Evolutionary conservation across 2,329 filamentous ascomycete genomes (phyloP), one percentile per base, ranked within the genome.

Genomic region (Diaporthe citri): DNA sequence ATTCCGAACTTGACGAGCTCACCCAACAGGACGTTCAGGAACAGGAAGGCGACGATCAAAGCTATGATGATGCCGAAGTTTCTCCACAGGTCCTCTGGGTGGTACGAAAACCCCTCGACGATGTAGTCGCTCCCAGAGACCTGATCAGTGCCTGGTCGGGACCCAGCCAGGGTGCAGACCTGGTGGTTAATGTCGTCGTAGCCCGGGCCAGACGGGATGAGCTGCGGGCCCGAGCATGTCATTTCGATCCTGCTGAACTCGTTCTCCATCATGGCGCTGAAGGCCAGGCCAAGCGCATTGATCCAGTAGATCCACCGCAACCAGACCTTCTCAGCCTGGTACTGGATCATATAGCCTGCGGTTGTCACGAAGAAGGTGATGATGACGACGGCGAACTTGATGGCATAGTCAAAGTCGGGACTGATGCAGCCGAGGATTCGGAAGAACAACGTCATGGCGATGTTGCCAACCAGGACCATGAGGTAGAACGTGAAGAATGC

Each of bases 361-460:
- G 94, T 97, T 28, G 95, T 87, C 36, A 97, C 91, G 79, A 96
- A 95, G n/a, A 96, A 84, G 0, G 94, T 96, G 77, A 97, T 95
- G 71, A 95, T 89, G 1, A 95, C 88, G 7, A 94, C 92, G 9
- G 94, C 94, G 73, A 94, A 93, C 82, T 96, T 96, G 83, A 96
- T 94, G 4, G 95, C 95, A 57, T 93, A 94, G 81, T 97, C 94
- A 74, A 97, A 97, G 79, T 95, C 93, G 0, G 94, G 93, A 75
- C 93, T 95, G 17, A 94, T 75, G 75, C 92, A 95, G 9, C 93
- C 94, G 2, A 96, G 87, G 3, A 93, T 94, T 75, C 94, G 87
- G 86, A 96, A 95, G 82, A 95, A 93, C 2, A 95, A 85, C 0
- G 93, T 95, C 92, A 95, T 95, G 13, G 89, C 90, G 41, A 94